A percentile compares a stretch with the other conserved stretches of the same genome.
Evolutionary conservation across 768 basidiomycete genomes (phyloP).

Genomic region (Leccinum broughii): DNA sequence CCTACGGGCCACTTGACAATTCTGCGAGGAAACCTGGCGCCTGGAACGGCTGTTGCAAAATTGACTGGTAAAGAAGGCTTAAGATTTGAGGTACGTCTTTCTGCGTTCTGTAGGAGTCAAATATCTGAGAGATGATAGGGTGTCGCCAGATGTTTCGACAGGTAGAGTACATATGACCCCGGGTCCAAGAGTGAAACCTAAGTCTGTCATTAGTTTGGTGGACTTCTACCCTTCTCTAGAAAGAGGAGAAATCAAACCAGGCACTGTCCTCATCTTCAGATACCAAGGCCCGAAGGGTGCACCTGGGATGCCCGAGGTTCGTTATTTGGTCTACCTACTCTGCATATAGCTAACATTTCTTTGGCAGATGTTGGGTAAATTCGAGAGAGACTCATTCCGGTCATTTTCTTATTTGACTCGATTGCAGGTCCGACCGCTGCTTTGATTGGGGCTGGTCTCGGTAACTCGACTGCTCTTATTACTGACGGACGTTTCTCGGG

Average conservation of each 20-base stretch:
- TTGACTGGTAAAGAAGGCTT: constrained; percentile 91
- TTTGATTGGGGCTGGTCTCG: constrained; percentile 81
- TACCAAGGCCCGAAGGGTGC: constrained; percentile 90
- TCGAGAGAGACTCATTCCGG: neutral
- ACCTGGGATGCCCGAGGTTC: constrained; percentile 88
- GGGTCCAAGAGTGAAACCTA: neutral
- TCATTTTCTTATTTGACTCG: constrained; percentile 7
- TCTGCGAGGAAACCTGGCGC: constrained; percentile 85
- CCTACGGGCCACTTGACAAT: constrained; percentile 84
- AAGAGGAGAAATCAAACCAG: constrained; percentile 71
- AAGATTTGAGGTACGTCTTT: constrained; percentile 63
- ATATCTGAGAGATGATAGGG: constrained; percentile 44
- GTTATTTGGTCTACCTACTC: constrained; percentile 4
- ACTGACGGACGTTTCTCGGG: constrained; percentile 92
- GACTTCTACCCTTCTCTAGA: constrained; percentile 74
- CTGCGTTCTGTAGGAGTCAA: neutral
- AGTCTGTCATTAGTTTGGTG: constrained; percentile 46
- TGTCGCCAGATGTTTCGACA: constrained; percentile 75
- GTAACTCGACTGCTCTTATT: constrained; percentile 75
- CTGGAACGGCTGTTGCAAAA: constrained; percentile 87
- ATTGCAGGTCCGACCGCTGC: constrained; percentile 72
- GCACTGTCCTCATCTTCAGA: constrained; percentile 77
- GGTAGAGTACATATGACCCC: constrained; percentile 35
- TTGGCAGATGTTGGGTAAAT: constrained; percentile 46
- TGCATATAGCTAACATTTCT: constrained; percentile 3